Conservation (phyloP, 192 early-diverging fungal species). For the Backusella liffmaniae region DNA sequence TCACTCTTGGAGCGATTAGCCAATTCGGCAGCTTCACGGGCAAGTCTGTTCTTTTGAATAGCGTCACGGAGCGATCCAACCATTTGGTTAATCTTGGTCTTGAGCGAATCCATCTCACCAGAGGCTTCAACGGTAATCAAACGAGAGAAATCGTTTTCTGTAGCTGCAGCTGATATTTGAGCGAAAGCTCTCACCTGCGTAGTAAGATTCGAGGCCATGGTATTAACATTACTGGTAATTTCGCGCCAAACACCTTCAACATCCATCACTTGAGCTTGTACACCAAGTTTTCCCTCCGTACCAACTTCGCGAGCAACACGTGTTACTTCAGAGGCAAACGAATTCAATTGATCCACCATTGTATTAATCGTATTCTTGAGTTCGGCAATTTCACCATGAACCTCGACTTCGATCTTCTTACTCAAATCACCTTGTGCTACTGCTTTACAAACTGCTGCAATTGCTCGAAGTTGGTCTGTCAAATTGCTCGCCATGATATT, state of each 20-base stretch:
- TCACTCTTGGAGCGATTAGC: conserved; percentile 79
- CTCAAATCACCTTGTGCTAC: conserved; percentile 49
- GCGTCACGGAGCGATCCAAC: conserved; percentile 68
- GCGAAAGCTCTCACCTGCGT: conserved; percentile 69
- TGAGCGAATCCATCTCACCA: conserved; percentile 66
- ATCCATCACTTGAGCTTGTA: conserved; percentile 68
- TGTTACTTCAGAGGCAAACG: conserved; percentile 60
- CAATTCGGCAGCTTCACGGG: conserved; percentile 74
- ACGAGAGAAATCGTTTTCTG: conserved; percentile 52
- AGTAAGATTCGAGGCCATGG: conserved; percentile 57
- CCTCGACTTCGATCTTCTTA: conserved; percentile 48
- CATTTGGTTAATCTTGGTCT: conserved; percentile 69
- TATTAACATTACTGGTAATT: conserved; percentile 65
- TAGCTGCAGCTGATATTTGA: conserved; percentile 56
- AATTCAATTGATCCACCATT: conserved; percentile 56
- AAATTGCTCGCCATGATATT: conserved; percentile 59
- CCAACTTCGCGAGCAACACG: conserved; percentile 63
- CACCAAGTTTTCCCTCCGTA: conserved; percentile 71
- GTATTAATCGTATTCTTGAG: conserved; percentile 61
- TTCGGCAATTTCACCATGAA: conserved; percentile 55
- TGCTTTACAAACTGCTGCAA: conserved; percentile 51
- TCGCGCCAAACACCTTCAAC: conserved; percentile 76
- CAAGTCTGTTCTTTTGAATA: conserved; percentile 72
- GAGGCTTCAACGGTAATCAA: conserved; percentile 63
- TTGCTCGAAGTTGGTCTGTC: conserved; percentile 52